These are phyloP conservation scores for Mucor piriformis DNA, from an alignment of 371 early-diverging fungal species.

Conservation along the genomic window DNA sequence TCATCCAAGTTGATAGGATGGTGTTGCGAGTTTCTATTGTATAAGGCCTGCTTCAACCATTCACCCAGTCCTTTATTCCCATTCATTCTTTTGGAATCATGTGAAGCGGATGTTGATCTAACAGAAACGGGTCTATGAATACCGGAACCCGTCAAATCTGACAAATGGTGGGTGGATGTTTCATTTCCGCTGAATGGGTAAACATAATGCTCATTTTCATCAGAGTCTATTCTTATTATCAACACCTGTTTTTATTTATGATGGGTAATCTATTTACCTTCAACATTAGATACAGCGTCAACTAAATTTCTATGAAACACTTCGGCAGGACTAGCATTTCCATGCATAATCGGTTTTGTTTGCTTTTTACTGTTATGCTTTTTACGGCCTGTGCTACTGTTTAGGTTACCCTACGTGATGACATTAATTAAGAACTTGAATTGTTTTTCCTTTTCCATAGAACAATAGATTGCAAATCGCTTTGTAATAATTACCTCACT, in stretches of 20 bases:
- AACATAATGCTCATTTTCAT: constrained; percentile 54
- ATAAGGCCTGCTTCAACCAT: constrained; percentile 10
- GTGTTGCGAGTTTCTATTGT: not conserved
- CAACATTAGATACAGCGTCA: constrained; percentile 53
- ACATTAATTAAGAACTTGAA: not conserved
- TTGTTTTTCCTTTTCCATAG: not conserved
- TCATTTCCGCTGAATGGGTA: constrained; percentile 43
- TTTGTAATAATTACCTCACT: constrained; percentile 18
- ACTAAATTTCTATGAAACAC: constrained; percentile 51
- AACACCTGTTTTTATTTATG: constrained; percentile 1
- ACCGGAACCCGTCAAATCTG: not conserved
- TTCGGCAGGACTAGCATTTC: constrained; percentile 48
- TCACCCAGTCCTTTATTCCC: constrained; percentile 8
- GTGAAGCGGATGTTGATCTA: constrained; percentile 16
- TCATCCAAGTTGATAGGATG: constrained; percentile 5
- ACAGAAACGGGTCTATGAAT: constrained; percentile 29
- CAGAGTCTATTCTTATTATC: constrained; percentile 39
- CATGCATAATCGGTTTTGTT: constrained; percentile 26
- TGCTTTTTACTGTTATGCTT: constrained; percentile 17
- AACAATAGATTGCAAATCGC: not conserved
- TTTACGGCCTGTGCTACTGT: constrained; percentile 13
- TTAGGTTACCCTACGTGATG: constrained; percentile 3
- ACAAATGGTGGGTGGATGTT: constrained; percentile 3
- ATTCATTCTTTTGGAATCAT: constrained; percentile 4
- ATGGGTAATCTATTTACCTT: not conserved